phyloP scores from a whole-genome alignment of 495 filamentous ascomycete species.

The Penicillium soppii region DNA sequence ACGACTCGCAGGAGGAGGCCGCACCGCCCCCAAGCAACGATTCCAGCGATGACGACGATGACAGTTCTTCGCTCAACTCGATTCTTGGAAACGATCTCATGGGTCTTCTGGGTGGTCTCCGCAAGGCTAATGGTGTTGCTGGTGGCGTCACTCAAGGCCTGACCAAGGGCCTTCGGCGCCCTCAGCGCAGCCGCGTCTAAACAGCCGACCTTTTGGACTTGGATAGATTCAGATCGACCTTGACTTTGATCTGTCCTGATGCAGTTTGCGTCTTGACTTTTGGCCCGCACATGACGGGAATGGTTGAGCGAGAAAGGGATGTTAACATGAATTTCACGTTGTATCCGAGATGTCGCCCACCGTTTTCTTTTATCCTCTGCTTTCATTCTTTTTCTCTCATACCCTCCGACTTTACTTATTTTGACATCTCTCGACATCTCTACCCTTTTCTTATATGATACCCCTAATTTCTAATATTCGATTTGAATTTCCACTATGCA shows the following conservation, averaged over 20 bases:
- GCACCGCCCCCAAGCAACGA: neutral
- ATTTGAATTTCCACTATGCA: neutral
- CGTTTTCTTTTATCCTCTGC: neutral
- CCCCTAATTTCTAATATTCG: neutral
- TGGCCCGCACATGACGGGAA: neutral
- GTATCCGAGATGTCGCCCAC: neutral
- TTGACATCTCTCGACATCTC: neutral
- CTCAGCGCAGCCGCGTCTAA: neutral
- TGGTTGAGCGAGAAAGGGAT: neutral
- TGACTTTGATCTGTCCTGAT: neutral
- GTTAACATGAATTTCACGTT: neutral
- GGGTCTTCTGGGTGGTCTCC: slow-evolving; percentile 17
- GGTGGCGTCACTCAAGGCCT: slow-evolving; percentile 9
- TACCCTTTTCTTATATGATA: neutral
- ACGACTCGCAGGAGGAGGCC: neutral
- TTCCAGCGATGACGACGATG: neutral
- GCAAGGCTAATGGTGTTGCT: slow-evolving; percentile 13
- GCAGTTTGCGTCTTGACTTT: neutral
- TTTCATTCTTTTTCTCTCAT: neutral
- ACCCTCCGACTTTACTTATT: neutral
- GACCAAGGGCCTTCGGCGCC: neutral
- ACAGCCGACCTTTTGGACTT: no score
- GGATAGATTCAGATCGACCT: neutral
- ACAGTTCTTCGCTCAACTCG: neutral
- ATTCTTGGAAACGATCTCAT: slow-evolving; percentile 19